Evolutionary conservation across 2,329 filamentous ascomycete species (phyloP).

Genomic region (Diplodia sapinea): DNA sequence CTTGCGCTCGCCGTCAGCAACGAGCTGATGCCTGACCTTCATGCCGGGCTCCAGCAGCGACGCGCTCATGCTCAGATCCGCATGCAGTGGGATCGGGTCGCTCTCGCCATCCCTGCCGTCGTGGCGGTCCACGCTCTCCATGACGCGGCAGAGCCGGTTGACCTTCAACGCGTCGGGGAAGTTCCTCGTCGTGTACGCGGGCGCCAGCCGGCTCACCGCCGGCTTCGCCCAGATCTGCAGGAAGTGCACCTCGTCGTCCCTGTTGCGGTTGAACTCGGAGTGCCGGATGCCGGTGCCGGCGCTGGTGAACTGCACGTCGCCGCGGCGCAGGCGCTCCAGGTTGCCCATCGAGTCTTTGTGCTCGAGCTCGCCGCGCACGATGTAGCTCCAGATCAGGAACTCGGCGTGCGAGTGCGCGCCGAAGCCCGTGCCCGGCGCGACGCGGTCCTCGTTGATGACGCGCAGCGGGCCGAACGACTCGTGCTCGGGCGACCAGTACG

Average conservation of each 20-base stretch:
- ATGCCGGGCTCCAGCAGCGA: conserved; percentile 71
- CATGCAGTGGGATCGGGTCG: conserved; percentile 79
- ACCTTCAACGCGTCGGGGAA: conserved; percentile 77
- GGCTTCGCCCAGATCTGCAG: conserved; percentile 88
- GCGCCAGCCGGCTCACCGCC: conserved; percentile 73
- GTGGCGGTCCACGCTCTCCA: conserved; percentile 70
- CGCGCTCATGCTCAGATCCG: conserved; percentile 83
- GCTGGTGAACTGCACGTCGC: conserved; percentile 88
- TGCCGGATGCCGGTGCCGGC: conserved; percentile 83
- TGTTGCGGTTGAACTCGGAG: conserved; percentile 80
- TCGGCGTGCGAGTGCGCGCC: conserved; percentile 84
- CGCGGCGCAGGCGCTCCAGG: conserved; percentile 72
- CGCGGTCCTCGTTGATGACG: conserved; percentile 88
- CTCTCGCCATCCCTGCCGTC: conserved; percentile 71
- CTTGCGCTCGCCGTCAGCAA: conserved; percentile 68
- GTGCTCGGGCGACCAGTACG: conserved; percentile 70
- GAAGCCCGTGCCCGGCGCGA: conserved; percentile 75
- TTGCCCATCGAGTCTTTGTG: conserved; percentile 85
- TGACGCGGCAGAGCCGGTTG: conserved; percentile 72
- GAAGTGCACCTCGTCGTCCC: conserved; percentile 75
- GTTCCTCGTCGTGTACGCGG: conserved; percentile 75
- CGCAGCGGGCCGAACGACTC: conserved; percentile 76
- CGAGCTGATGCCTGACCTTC: conserved; percentile 74
- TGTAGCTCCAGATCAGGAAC: conserved; percentile 89
- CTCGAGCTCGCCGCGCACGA: conserved; percentile 83